Evolutionary conservation across 2,329 filamentous ascomycete genomes (phyloP).

Genomic region (Cercospora citrullina): DNA sequence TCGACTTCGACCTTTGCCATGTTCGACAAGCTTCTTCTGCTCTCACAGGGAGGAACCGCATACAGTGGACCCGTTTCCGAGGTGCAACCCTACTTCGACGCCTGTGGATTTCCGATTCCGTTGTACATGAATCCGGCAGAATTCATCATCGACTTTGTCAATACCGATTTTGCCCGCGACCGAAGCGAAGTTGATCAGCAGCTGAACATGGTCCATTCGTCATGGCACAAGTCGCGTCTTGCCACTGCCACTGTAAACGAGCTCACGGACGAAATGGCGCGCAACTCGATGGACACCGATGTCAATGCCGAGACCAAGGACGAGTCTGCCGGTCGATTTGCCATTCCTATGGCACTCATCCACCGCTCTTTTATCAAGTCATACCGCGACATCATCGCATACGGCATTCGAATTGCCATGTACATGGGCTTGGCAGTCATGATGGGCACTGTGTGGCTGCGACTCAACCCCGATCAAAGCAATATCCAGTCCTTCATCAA

Average conservation of each 20-base stretch:
- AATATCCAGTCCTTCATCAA: slow-evolving; percentile 82
- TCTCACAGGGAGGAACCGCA: slow-evolving; percentile 69
- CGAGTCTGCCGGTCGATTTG: slow-evolving; percentile 47
- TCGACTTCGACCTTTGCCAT: slow-evolving; percentile 76
- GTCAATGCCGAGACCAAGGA: slow-evolving; percentile 35
- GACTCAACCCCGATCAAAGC: slow-evolving; percentile 65
- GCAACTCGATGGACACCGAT: slow-evolving; percentile 38
- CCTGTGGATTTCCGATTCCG: slow-evolving; percentile 63
- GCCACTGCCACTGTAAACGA: slow-evolving; percentile 39
- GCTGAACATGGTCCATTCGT: slow-evolving; percentile 55
- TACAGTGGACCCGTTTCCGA: slow-evolving; percentile 67
- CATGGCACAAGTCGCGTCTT: slow-evolving; percentile 56
- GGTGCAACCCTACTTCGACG: slow-evolving; percentile 64
- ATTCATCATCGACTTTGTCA: slow-evolving; percentile 75
- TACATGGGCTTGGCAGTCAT: slow-evolving; percentile 77
- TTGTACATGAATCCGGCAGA: slow-evolving; percentile 76
- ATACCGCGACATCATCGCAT: slow-evolving; percentile 79
- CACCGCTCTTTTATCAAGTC: slow-evolving; percentile 81
- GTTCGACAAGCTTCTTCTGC: slow-evolving; percentile 75
- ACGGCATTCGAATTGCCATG: slow-evolving; percentile 80
- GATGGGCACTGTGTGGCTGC: slow-evolving; percentile 86
- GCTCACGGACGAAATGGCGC: slow-evolving; percentile 40
- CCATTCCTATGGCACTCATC: slow-evolving; percentile 64
- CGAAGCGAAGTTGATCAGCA: slow-evolving; percentile 50
- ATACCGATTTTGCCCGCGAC: slow-evolving; percentile 68